These are phyloP conservation scores for Sequoiadendron giganteum DNA, from an alignment of 75 land plant genomes.

Conservation along the genomic window DNA sequence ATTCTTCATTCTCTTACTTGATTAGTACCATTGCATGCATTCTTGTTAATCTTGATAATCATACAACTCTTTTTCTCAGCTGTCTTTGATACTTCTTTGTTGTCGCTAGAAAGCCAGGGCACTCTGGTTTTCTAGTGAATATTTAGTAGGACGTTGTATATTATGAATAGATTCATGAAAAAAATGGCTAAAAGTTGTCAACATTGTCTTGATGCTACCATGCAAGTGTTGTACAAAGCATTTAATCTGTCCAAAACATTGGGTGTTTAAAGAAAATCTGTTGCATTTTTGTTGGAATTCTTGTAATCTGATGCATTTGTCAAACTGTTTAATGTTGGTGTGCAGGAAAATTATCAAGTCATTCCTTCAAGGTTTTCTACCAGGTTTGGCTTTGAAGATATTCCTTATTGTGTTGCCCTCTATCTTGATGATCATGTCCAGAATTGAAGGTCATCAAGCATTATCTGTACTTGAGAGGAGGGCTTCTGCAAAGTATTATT, in stretches of 20 bases:
- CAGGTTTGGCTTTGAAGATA: constrained; percentile 58
- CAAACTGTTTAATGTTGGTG: neutral
- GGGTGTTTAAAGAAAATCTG: neutral
- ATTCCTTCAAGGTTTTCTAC: constrained; percentile 66
- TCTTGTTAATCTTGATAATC: too few relatives aligned
- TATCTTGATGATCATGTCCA: constrained; percentile 49
- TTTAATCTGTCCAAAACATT: neutral
- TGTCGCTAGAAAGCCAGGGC: neutral
- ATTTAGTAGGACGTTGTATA: neutral
- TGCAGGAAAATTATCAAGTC: constrained; percentile 52
- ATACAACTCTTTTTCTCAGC: neutral
- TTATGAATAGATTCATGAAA: neutral
- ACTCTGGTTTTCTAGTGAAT: neutral
- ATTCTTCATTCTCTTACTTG: too few relatives aligned
- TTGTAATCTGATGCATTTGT: constrained; percentile 2
- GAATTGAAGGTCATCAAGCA: constrained; percentile 58
- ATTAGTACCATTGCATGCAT: too few relatives aligned
- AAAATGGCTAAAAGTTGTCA: neutral
- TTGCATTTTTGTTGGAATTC: neutral
- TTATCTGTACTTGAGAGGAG: constrained; percentile 51
- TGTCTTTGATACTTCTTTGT: neutral
- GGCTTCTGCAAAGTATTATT: constrained; percentile 53
- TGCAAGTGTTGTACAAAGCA: neutral
- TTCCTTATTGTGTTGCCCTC: constrained; percentile 53
- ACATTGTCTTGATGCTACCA: neutral